phyloP scores from a whole-genome alignment of 2,329 filamentous ascomycete genomes.

The Diaporthe humulicola region DNA sequence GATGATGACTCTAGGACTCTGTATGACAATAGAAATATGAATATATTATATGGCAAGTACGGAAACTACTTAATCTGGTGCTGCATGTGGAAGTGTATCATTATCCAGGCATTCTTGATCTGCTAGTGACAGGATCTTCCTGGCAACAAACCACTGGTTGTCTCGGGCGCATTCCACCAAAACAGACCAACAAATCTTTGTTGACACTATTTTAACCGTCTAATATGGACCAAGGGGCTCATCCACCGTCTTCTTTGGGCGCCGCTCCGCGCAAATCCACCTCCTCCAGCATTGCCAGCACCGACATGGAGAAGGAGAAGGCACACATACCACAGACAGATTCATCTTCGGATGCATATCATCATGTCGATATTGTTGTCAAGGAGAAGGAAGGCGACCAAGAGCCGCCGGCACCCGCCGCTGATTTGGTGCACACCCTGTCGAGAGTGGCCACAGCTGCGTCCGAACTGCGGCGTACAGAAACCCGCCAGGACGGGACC shows the following conservation, averaged over 20 bases:
- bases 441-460: background rate
- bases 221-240: background rate
- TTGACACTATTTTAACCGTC: background rate
- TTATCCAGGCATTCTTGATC: background rate
- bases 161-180: constrained; percentile 13
- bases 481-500: constrained; percentile 54
- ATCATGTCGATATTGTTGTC: background rate
- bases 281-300: background rate
- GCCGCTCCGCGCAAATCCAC: background rate
- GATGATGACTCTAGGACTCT: background rate
- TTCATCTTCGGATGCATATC: background rate
- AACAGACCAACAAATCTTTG: background rate
- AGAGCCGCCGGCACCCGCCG: background rate
- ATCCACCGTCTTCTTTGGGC: background rate
- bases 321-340: background rate
- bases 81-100: background rate
- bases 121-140: background rate
- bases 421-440: background rate
- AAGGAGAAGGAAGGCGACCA: background rate
- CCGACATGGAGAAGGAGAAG: constrained; percentile 12
- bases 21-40: background rate
- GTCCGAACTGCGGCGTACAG: constrained; percentile 36
- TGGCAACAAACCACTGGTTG: background rate
- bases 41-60: background rate
- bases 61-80: fast-evolving